Conservation (phyloP, 2,329 filamentous ascomycete genomes). For the Colletotrichum sp. region DNA sequence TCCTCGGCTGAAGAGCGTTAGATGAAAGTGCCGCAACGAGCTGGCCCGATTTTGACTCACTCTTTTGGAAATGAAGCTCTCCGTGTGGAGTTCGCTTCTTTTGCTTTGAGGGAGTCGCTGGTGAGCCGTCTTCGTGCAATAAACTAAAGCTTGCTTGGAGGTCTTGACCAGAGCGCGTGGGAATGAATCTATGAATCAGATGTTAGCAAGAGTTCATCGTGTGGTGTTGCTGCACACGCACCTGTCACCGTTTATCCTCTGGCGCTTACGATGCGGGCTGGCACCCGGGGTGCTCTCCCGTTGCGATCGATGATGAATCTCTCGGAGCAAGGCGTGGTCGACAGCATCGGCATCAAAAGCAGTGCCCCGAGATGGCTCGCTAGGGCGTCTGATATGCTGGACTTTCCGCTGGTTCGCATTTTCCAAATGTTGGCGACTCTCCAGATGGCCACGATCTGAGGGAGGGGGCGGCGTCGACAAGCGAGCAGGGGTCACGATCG, state of each 20-base stretch:
- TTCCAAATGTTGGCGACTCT: constrained; percentile 45
- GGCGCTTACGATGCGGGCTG: constrained; percentile 64
- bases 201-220: neutral
- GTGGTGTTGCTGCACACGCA: constrained; percentile 36
- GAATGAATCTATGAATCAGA: constrained; percentile 77
- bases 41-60: constrained; percentile 52
- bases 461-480: constrained; percentile 50
- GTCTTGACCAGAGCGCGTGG: constrained; percentile 91
- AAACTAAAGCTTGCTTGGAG: constrained; percentile 91
- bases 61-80: constrained; percentile 93
- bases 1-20: constrained; percentile 70
- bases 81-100: constrained; percentile 87
- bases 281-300: constrained; percentile 58
- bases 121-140: constrained; percentile 90
- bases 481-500: constrained; percentile 38
- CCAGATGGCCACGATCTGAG: constrained; percentile 47
- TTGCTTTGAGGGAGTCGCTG: constrained; percentile 85
- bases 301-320: constrained; percentile 54
- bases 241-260: constrained; percentile 67
- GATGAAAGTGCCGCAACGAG: neutral
- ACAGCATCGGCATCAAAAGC: constrained; percentile 55
- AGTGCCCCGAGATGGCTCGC: constrained; percentile 39
- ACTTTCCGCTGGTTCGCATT: constrained; percentile 34
- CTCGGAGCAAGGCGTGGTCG: constrained; percentile 56
- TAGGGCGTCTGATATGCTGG: constrained; percentile 39